Conservation (phyloP, 2,329 filamentous ascomycete genomes). For the Niveomyces coronatus region DNA sequence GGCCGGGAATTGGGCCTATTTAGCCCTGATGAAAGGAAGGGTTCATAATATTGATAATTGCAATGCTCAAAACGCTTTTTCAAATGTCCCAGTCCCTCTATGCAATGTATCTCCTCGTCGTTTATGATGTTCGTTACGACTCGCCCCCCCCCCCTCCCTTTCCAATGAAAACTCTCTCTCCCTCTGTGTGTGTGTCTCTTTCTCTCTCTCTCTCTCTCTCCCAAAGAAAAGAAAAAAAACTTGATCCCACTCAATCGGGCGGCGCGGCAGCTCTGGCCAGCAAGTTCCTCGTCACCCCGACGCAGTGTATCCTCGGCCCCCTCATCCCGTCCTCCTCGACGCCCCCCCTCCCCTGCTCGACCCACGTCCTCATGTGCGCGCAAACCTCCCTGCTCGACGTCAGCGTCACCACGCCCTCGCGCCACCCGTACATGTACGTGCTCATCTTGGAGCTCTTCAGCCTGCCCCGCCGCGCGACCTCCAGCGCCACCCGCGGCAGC, state of each 20-base stretch:
- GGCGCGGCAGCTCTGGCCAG: conserved; percentile 23
- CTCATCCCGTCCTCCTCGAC: conserved; percentile 22
- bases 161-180: no score
- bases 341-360: conserved; percentile 19
- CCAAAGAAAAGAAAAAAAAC: no score
- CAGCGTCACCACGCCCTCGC: conserved; percentile 21
- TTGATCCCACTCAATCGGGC: no score
- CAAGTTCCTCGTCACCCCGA: conserved; percentile 26
- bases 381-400: conserved; percentile 32
- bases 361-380: conserved; percentile 25
- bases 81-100: no score
- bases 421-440: conserved; percentile 31
- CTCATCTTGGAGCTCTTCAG: conserved; percentile 28
- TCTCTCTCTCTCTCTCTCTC: background rate
- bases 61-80: no score
- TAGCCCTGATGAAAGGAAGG: no score
- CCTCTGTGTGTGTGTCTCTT: no score
- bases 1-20: no score
- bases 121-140: no score
- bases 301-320: conserved; percentile 23
- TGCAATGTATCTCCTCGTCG: no score
- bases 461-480: conserved; percentile 20
- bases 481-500: conserved; percentile 24
- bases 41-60: no score
- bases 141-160: no score